Evolutionary conservation across 176 grass and related monocot genomes (phyloP).

Genomic region (Thinopyrum elongatum): DNA sequence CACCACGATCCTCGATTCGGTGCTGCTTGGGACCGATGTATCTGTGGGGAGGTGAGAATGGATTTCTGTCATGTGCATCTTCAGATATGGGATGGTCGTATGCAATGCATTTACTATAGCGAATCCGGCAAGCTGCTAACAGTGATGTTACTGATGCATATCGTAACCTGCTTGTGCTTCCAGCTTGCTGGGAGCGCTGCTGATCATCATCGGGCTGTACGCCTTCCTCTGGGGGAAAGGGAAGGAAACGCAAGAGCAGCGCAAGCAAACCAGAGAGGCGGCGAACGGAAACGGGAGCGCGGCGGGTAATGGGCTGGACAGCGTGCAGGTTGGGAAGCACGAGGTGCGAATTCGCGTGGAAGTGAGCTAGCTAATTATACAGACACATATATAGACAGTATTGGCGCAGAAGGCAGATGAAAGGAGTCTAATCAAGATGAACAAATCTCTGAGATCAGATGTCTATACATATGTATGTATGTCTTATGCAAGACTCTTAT

Average conservation of each 20-base stretch:
- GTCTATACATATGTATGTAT: neutral
- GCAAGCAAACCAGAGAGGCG: neutral
- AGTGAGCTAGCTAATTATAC: neutral
- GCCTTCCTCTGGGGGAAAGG: constrained; percentile 53
- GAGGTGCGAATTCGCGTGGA: constrained; percentile 14
- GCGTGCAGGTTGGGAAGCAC: neutral
- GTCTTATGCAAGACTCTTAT: neutral
- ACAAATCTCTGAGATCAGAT: too few relatives aligned
- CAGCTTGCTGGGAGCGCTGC: constrained; percentile 28
- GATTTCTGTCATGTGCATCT: neutral
- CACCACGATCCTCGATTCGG: constrained; percentile 15
- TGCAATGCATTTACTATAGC: neutral
- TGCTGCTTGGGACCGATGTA: constrained; percentile 34
- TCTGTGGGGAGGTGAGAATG: constrained; percentile 36
- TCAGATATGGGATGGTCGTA: neutral
- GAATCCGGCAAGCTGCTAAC: neutral
- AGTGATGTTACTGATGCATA: neutral
- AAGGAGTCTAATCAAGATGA: neutral
- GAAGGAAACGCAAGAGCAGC: constrained; percentile 13
- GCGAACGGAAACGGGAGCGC: neutral
- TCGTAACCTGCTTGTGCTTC: neutral
- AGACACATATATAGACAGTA: too few relatives aligned
- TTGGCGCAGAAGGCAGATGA: neutral
- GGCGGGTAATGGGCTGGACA: neutral
- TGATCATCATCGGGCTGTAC: constrained; percentile 49